A percentile compares a stretch with the other conserved stretches of the same genome.
Conservation (phyloP, 768 basidiomycete genomes). For the Tubosaeta sp. region DNA sequence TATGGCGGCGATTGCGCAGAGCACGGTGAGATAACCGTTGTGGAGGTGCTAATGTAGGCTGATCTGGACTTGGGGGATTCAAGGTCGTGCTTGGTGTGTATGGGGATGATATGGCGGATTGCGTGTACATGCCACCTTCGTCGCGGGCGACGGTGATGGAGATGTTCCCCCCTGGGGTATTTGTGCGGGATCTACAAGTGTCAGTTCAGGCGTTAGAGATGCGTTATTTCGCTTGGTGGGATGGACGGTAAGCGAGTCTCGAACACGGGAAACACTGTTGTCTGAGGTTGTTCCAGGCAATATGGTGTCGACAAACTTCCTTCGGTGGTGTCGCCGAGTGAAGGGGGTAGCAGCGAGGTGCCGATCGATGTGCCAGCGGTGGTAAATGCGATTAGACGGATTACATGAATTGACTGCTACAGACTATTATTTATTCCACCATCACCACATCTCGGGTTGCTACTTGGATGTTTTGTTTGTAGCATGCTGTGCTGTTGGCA, state of each 20-base stretch:
- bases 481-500: neutral
- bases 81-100: constrained; percentile 61
- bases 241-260: constrained; percentile 27
- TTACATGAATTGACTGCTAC: neutral
- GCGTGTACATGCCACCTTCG: constrained; percentile 64
- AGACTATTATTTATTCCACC: neutral
- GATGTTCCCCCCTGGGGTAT: constrained; percentile 66
- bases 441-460: neutral
- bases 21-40: constrained; percentile 48
- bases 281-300: constrained; percentile 28
- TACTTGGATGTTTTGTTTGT: neutral
- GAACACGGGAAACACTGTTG: neutral
- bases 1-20: constrained; percentile 61
- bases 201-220: constrained; percentile 51
- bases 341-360: constrained; percentile 23
- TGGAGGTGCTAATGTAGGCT: neutral
- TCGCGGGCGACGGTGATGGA: constrained; percentile 66
- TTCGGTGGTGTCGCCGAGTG: constrained; percentile 22
- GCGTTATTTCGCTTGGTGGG: constrained; percentile 58
- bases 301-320: constrained; percentile 35
- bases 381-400: constrained; percentile 33
- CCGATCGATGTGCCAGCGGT: constrained; percentile 40
- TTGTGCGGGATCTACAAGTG: constrained; percentile 58
- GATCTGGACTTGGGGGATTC: neutral
- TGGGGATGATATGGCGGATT: constrained; percentile 60